Evolutionary conservation across 2,329 filamentous ascomycete species (phyloP), one percentile per base, ranked within the genome.

Genomic region (Nemania serpens): DNA sequence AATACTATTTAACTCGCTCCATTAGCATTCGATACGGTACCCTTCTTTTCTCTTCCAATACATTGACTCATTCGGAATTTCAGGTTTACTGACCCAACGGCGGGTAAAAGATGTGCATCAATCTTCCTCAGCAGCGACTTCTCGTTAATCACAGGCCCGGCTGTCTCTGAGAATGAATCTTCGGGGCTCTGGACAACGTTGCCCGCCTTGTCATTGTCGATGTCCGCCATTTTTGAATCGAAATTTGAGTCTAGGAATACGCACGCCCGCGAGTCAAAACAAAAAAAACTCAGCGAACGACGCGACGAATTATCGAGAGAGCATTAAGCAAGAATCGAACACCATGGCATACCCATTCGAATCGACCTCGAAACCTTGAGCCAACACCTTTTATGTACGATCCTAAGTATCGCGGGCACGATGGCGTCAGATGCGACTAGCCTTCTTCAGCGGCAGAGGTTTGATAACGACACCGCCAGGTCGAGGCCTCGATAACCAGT

Each of bases 111-210:
- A 47, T 78, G 76, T 3, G 72, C 64, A 61, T 86, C 84, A 13
- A 86, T 68, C 62, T 84, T 90, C 10, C 86, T 78, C 6, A 90
- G 68, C 1, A 91, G 74, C 0, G 78, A 75, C 42, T 78, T 82
- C 68, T 89, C 87, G 56, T 84, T 82, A 34, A 88, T 53, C 5
- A 57, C 42, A 0, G 58, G 22, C 5, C 56, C 64, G 17, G 57
- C 62, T 7, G 55, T 58, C 56, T 74, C 71, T 12, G 67, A 66
- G 36, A 66, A 68, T 18, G 63, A 55, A 3, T 46, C 58, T 2
- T 54, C 60, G 1, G 68, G 61, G 17, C 62, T 61, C 4, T 66
- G 66, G 17, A 49, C 49, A 25, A 41, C 37, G 10, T 54, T 55
- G 3, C 58, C 50, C 15, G 57, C n/a, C 9, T 46, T 52, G 17